These are phyloP conservation scores for Zygosaccharomyces bailii DNA, from an alignment of 805 yeast species.

Conservation along the genomic window DNA sequence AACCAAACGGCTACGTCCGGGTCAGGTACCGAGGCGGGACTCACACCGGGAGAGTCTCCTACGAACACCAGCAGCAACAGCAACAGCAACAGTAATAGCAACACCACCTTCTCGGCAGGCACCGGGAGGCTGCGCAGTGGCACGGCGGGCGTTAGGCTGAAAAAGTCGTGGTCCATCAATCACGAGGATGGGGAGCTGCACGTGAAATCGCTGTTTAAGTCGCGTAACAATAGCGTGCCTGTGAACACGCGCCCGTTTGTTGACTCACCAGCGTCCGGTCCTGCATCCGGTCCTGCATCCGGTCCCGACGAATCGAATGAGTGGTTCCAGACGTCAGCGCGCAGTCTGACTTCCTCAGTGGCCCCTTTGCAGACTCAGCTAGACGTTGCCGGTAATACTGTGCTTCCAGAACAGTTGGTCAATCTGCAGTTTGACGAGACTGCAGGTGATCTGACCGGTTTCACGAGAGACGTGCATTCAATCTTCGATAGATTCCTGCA, in stretches of 20 bases:
- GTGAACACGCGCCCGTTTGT: not conserved
- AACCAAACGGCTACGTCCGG: constrained; percentile 11
- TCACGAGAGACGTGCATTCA: constrained; percentile 15
- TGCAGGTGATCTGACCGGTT: constrained; percentile 9
- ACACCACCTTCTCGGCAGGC: not conserved
- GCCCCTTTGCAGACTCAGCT: constrained; percentile 2
- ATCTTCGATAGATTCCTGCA: constrained; percentile 16
- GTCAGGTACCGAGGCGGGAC: constrained; percentile 10
- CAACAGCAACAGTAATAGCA: not conserved
- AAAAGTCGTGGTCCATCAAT: constrained; percentile 14
- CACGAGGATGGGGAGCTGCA: constrained; percentile 13
- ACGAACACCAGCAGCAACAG: not conserved
- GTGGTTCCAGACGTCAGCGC: constrained; percentile 6
- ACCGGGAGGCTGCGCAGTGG: not conserved
- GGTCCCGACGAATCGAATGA: not conserved
- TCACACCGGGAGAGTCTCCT: constrained; percentile 6
- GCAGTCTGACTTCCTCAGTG: constrained; percentile 1
- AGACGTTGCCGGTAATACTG: not conserved
- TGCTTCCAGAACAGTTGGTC: constrained; percentile 7
- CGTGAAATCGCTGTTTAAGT: constrained; percentile 14
- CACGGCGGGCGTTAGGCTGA: constrained; percentile 1
- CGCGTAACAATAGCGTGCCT: constrained; percentile 4
- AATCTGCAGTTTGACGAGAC: constrained; percentile 15
- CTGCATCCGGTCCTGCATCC: not conserved
- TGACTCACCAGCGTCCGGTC: not conserved